Conservation (phyloP, 176 grass and related monocot species). For the Echinochloa phyllopogon region DNA sequence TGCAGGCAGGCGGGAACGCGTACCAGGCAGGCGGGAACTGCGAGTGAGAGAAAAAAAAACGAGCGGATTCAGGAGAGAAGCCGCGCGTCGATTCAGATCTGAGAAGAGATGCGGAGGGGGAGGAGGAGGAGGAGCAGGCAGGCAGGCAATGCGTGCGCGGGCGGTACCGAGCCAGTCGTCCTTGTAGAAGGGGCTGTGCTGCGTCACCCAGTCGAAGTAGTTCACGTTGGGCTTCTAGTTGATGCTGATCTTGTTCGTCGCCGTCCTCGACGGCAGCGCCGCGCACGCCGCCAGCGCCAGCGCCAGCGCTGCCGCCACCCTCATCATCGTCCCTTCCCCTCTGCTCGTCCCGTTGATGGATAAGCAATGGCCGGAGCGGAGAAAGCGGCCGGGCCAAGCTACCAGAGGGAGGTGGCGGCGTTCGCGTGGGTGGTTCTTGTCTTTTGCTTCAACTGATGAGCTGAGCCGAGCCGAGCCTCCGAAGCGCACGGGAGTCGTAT, state of each 20-base stretch:
- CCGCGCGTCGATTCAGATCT: constrained; percentile 27
- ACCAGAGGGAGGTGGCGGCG: neutral
- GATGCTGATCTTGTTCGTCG: constrained; percentile 71
- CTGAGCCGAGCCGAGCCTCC: too few relatives aligned
- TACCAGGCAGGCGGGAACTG: constrained; percentile 84
- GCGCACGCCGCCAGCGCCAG: constrained; percentile 42
- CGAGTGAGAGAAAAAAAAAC: neutral
- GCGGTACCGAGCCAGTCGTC: constrained; percentile 90
- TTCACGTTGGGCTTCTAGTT: constrained; percentile 77
- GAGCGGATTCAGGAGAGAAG: too few relatives aligned
- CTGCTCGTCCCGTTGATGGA: neutral
- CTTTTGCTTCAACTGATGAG: neutral
- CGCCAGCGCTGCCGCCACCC: constrained; percentile 25
- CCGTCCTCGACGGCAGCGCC: constrained; percentile 36
- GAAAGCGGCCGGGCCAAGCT: neutral
- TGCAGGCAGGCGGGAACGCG: constrained; percentile 70
- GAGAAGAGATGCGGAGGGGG: neutral
- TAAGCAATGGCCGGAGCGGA: neutral
- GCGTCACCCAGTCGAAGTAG: constrained; percentile 78
- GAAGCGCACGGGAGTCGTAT: too few relatives aligned
- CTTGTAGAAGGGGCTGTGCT: constrained; percentile 88
- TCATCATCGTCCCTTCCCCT: neutral
- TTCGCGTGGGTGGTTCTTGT: constrained; percentile 1
- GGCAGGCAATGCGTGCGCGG: neutral
- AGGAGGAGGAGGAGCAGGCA: neutral